phyloP scores from a whole-genome alignment of 768 basidiomycete genomes.

The Lanmaoa rubissima region DNA sequence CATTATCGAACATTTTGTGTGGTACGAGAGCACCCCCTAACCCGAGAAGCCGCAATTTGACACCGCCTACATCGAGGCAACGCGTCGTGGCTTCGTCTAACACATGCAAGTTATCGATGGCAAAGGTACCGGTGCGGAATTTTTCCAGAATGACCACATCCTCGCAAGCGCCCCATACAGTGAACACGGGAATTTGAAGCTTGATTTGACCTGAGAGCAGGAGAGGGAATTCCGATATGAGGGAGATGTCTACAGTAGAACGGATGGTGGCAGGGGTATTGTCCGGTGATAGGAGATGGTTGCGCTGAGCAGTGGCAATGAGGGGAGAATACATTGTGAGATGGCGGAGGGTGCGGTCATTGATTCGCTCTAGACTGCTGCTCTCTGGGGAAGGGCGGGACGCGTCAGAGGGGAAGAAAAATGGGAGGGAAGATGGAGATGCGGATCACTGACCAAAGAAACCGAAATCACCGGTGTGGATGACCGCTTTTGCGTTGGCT shows the following conservation, averaged over 20 bases:
- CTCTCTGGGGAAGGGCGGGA: conserved; percentile 49
- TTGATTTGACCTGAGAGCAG: conserved; percentile 89
- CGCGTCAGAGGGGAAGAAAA: conserved; percentile 16
- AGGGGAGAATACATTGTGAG: conserved; percentile 96
- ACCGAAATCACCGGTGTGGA: conserved; percentile 99
- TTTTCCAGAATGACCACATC: conserved; percentile 93
- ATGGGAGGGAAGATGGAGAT: not conserved
- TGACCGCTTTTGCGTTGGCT: conserved; percentile 85
- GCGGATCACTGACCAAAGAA: conserved; percentile 71
- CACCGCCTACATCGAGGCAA: conserved; percentile 85
- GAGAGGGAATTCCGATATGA: conserved; percentile 92
- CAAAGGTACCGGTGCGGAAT: conserved; percentile 78
- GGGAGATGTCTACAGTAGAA: conserved; percentile 67
- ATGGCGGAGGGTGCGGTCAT: conserved; percentile 94
- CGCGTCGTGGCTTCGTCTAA: conserved; percentile 96
- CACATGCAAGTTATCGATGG: conserved; percentile 86
- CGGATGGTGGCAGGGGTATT: conserved; percentile 69
- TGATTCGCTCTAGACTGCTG: conserved; percentile 82
- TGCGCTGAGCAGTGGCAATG: conserved; percentile 78
- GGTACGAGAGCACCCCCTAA: conserved; percentile 93
- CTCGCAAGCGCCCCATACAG: conserved; percentile 97
- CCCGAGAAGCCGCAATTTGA: conserved; percentile 92
- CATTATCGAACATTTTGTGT: conserved; percentile 94
- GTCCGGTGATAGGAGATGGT: conserved; percentile 71
- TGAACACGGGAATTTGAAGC: conserved; percentile 90